These are phyloP conservation scores for Polyporus arcularius DNA, from an alignment of 768 basidiomycete genomes.

Conservation along the genomic window DNA sequence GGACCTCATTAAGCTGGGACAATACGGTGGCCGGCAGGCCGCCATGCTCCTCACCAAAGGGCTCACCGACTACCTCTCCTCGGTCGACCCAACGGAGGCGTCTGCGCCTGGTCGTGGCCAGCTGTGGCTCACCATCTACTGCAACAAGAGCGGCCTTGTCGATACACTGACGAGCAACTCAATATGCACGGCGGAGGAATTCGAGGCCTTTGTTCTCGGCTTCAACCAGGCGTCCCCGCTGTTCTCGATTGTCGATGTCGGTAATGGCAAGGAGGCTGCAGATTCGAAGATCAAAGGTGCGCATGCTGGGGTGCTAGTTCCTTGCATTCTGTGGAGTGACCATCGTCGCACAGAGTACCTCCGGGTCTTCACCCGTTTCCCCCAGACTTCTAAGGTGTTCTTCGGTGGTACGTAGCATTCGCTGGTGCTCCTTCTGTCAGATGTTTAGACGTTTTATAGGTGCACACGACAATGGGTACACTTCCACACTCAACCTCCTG, in stretches of 20 bases:
- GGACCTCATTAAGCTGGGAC: conserved; percentile 33
- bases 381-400: conserved; percentile 41
- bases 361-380: conserved; percentile 56
- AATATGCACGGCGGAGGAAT: conserved; percentile 36
- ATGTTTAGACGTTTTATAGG: conserved; percentile 17
- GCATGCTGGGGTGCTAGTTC: neutral
- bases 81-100: conserved; percentile 24
- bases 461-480: conserved; percentile 45
- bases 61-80: conserved; percentile 35
- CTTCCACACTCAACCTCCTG: conserved; percentile 37
- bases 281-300: conserved; percentile 44
- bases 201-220: conserved; percentile 38
- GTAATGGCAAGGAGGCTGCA: conserved; percentile 44
- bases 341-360: conserved; percentile 40
- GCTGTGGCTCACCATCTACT: conserved; percentile 40
- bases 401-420: conserved; percentile 31
- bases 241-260: conserved; percentile 45
- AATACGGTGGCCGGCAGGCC: conserved; percentile 38
- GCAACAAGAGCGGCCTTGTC: conserved; percentile 37
- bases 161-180: conserved; percentile 32
- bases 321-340: neutral
- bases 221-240: conserved; percentile 43
- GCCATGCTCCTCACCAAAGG: conserved; percentile 38
- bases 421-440: neutral
- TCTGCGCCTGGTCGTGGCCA: conserved; percentile 30